Base-by-base conservation (phyloP, 1,284 basidiomycete species). In the Coriolopsis trogii region DNA sequence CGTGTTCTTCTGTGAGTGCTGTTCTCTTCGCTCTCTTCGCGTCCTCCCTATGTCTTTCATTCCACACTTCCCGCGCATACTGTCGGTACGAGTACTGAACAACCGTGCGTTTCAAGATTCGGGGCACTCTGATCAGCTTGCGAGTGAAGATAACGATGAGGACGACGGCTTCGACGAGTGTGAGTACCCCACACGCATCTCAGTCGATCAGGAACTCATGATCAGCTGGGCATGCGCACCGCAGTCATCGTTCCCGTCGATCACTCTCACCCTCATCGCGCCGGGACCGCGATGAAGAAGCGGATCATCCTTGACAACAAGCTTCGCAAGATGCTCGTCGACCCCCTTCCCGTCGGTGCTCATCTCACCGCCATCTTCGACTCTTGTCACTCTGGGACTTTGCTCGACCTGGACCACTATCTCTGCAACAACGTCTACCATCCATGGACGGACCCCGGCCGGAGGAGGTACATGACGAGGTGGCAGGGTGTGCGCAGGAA, bases 341-440 rank as follows among this genome's bases (percentile, higher is more conserved):
- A 73, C 21, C 59, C 66, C 13, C 67, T 80, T 16, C 75, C 76
- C 16, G 51, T 55, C 8, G 76, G 72, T 18, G 68, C 69, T 31
- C 67, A 67, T 29, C 64, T 79, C 13, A 69, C 76, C 10, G 75
- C 77, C 4, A 68, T 80, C n/a, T 73, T 79, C 42, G 77, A 79
- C 58, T 73, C 76, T 0, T 79, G 76, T 46, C 73, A 77, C 51
- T 77, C 76, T 1, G 77, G 72, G 0, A 75, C 75, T 0, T 46
- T 80, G 30, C 65, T 79, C 4, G 76, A 78, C 49, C 66, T 78
- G 2, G 67, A 71, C 1, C 77, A 79, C 52, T 70, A 71, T 49
- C 67, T 71, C 0, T 79, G 77, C 52, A 79, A 79, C 55, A 62
- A 69, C 3, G 70, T 77, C 12, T 78, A 74, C 49, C 70, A 75